phyloP scores from a whole-genome alignment of 2,329 filamentous ascomycete species.

The Ophiocordyceps australis region DNA sequence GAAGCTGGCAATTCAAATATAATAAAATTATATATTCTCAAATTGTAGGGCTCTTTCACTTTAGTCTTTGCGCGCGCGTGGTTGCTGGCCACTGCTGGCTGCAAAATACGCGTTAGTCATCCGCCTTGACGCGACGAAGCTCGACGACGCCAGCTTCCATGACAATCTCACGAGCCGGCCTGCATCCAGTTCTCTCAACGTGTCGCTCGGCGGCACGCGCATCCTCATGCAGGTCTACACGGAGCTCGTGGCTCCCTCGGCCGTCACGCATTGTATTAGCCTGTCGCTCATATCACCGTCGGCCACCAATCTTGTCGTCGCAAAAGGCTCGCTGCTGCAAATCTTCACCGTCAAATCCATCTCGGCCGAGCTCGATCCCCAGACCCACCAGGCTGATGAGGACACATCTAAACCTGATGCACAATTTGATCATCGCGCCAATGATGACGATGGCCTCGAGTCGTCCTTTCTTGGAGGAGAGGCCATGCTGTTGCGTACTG shows the following conservation, averaged over 20 bases:
- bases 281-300: constrained; percentile 61
- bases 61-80: no score
- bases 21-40: no score
- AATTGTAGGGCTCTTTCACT: no score
- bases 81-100: no score
- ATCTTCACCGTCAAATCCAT: constrained; percentile 63
- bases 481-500: constrained; percentile 38
- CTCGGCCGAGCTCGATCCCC: constrained; percentile 40
- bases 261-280: constrained; percentile 73
- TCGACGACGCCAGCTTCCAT: no score
- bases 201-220: no score
- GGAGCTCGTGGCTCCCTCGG: constrained; percentile 84
- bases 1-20: no score
- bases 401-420: constrained; percentile 21
- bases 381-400: constrained; percentile 14
- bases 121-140: no score
- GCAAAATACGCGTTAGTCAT: no score
- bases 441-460: constrained; percentile 46
- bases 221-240: constrained; percentile 99
- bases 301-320: constrained; percentile 73
- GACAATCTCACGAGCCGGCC: no score
- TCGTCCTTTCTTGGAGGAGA: constrained; percentile 49
- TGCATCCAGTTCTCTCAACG: no score
- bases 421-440: constrained; percentile 31
- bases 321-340: constrained; percentile 83